Base-by-base conservation (phyloP, 306 rosid genomes). In the Prunus kanzakura region DNA sequence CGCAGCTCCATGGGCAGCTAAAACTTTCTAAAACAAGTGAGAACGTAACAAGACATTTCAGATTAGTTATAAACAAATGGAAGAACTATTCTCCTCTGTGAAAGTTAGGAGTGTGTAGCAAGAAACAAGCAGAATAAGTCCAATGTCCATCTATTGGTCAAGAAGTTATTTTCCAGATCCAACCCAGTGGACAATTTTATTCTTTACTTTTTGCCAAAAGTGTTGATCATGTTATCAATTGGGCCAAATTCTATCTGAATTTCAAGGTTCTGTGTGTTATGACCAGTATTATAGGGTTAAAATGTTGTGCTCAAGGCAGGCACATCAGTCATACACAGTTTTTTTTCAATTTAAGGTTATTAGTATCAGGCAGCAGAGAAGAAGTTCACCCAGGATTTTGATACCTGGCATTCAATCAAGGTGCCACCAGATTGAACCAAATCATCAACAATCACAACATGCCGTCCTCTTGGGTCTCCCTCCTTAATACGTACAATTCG, bases 381-480 rank as follows among this genome's bases (percentile, higher is more conserved):
- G 64, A 74, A 58, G 79, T 27, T 14, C 20, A 23, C 52, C 46
- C 18, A 22, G 8, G 47, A 76, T 30, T 71, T 73, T 49, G 72
- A 69, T 90, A 95, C 99, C 97, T 95, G 99, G 68, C 99, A 95
- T 84, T 95, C 99, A 52, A 89, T 84, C 69, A 95, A 88, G 73
- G 99, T 95, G 66, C 99, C 93, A 74, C 99, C 99, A 11, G 99
- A 95, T 77, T 95, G 99, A 77, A 95, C 99, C 88, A 95, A 88
- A 85, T 95, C 99, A 84, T 95, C 99, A 74, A 95, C 97, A 77
- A 95, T 95, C 83, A 95, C 93, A 64, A 95, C 81, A 79, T 95
- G 99, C 76, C 93, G 91, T 72, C 91, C 97, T 62, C 63, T 82
- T 11, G 99, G 96, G 43, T 92, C 88, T 79, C 99, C 99, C 84